Conservation (phyloP, 768 basidiomycete species). For the Strobilomyces confusus region DNA sequence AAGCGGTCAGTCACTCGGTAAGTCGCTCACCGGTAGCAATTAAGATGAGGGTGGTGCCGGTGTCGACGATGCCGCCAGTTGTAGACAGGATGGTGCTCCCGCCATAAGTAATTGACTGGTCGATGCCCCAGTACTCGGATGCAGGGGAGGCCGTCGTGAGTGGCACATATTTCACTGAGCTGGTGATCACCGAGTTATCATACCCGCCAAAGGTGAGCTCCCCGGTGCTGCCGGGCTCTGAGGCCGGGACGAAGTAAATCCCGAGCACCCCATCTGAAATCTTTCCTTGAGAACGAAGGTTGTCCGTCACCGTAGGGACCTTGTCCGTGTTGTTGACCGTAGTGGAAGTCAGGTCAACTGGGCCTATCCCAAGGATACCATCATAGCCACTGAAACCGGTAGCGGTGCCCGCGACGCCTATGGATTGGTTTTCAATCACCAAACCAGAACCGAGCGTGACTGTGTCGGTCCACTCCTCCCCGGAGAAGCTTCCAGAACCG, state of each 20-base stretch:
- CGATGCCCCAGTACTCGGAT: conserved; percentile 21
- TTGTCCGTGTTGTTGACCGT: conserved; percentile 10
- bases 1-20: background rate
- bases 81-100: conserved; percentile 17
- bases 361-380: conserved; percentile 38
- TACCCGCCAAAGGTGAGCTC: conserved; percentile 1
- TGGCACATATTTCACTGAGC: background rate
- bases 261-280: conserved; percentile 28
- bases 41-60: conserved; percentile 31
- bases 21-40: conserved; percentile 17
- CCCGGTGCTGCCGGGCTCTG: conserved; percentile 3
- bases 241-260: conserved; percentile 28
- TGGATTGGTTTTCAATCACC: conserved; percentile 27
- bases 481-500: conserved; percentile 4
- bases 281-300: conserved; percentile 26
- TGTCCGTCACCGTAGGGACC: conserved; percentile 35
- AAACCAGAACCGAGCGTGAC: background rate
- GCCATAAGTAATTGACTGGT: conserved; percentile 30
- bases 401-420: conserved; percentile 29
- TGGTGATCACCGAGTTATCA: background rate
- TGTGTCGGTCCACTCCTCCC: conserved; percentile 8
- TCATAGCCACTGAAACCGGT: conserved; percentile 15
- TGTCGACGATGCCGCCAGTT: conserved; percentile 35
- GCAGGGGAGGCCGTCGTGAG: background rate
- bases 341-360: conserved; percentile 29